Conservation (phyloP, 2,329 filamentous ascomycete species). For the Penicillium sp. region DNA sequence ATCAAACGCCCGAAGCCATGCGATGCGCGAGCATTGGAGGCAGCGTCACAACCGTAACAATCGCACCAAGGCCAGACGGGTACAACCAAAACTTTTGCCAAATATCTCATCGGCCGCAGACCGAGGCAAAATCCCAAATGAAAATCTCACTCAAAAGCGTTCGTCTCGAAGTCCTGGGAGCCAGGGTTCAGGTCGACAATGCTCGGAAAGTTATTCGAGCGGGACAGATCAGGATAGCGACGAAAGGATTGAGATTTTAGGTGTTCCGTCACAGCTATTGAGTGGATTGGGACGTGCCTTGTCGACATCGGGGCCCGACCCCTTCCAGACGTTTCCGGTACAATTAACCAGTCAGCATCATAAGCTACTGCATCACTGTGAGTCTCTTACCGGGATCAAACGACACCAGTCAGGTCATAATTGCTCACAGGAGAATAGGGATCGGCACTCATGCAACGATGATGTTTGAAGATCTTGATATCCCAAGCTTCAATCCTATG, state of each 20-base stretch:
- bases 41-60: slow-evolving; percentile 24
- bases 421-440: slow-evolving; percentile 22
- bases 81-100: background rate
- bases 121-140: background rate
- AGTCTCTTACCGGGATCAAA: slow-evolving; percentile 1
- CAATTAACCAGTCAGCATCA: slow-evolving; percentile 38
- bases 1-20: slow-evolving; percentile 36
- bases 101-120: background rate
- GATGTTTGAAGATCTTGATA: slow-evolving; percentile 34
- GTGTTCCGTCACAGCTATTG: slow-evolving; percentile 21
- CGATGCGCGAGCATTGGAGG: slow-evolving; percentile 42
- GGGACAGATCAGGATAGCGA: background rate
- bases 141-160: background rate
- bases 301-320: slow-evolving; percentile 31
- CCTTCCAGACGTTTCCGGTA: slow-evolving; percentile 40
- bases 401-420: background rate
- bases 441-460: slow-evolving; percentile 33
- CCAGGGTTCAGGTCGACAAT: background rate
- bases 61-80: slow-evolving; percentile 3
- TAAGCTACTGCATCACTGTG: slow-evolving; percentile 42
- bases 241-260: background rate
- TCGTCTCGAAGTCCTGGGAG: background rate
- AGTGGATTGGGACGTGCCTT: slow-evolving; percentile 34
- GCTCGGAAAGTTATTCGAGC: background rate
- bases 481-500: slow-evolving; percentile 40